Evolutionary conservation across 2,329 filamentous ascomycete species (phyloP).

Genomic region (Triangularia verruculosa): DNA sequence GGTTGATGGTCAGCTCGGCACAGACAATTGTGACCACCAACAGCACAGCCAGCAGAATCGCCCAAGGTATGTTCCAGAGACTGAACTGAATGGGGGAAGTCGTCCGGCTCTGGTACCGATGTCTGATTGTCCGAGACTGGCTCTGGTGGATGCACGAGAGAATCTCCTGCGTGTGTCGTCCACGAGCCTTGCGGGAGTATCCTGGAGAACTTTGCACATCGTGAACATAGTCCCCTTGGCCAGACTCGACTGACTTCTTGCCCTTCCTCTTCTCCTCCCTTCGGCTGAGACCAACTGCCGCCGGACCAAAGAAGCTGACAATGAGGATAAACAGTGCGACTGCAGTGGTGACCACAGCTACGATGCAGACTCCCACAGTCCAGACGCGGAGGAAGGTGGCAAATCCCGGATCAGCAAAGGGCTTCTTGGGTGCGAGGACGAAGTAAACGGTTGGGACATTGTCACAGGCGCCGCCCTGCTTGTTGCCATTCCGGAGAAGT

Average conservation of each 20-base stretch:
- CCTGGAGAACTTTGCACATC: conserved; percentile 17
- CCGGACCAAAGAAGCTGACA: conserved; percentile 21
- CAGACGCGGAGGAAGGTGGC: conserved; percentile 24
- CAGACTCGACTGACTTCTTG: conserved; percentile 19
- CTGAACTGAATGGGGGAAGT: conserved; percentile 23
- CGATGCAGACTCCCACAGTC: conserved; percentile 26
- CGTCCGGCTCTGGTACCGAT: conserved; percentile 21
- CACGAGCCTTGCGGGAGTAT: conserved; percentile 22
- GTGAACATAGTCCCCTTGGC: conserved; percentile 1
- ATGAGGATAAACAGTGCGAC: conserved; percentile 21
- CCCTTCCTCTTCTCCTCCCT: background rate
- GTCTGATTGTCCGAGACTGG: conserved; percentile 20
- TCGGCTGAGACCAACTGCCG: conserved; percentile 11
- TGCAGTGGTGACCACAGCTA: conserved; percentile 27
- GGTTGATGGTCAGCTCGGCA: conserved; percentile 24
- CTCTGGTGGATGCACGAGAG: conserved; percentile 24
- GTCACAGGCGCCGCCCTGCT: conserved; percentile 23
- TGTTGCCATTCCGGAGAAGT: conserved; percentile 25
- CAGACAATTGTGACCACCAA: conserved; percentile 22
- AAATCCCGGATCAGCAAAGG: conserved; percentile 24
- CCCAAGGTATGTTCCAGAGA: conserved; percentile 27
- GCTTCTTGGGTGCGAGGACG: conserved; percentile 27
- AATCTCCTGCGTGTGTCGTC: conserved; percentile 25
- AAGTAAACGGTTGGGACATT: conserved; percentile 28
- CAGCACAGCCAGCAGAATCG: conserved; percentile 23